Percentiles rank a stretch among this genome's conserved stretches.
These are phyloP conservation scores for Beta corolliflora DNA, from an alignment of 179 eudicot genomes.

Conservation along the genomic window DNA sequence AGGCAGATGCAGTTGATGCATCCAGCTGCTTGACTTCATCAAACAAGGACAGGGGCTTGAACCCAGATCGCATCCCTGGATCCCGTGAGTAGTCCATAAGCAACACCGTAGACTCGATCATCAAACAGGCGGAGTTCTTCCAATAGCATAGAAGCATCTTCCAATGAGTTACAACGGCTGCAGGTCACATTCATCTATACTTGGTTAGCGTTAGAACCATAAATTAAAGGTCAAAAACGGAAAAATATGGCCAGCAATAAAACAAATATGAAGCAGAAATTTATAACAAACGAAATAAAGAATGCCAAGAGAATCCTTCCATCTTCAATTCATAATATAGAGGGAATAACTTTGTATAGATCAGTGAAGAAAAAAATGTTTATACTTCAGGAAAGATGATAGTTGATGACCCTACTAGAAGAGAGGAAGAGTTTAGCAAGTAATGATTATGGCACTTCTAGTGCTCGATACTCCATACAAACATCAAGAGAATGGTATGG, in stretches of 20 bases:
- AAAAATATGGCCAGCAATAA: background rate
- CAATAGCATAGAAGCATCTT: slow-evolving; percentile 85
- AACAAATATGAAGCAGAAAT: slow-evolving; percentile 5
- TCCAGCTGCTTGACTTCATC: slow-evolving; percentile 91
- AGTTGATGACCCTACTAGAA: background rate
- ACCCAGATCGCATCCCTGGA: slow-evolving; percentile 68
- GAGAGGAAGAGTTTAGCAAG: background rate
- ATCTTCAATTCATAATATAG: background rate
- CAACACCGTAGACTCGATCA: slow-evolving; percentile 94
- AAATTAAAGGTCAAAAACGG: background rate
- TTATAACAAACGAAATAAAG: background rate
- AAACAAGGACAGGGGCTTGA: slow-evolving; percentile 78
- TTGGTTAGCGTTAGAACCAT: slow-evolving; percentile 8
- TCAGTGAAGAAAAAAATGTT: too few species aligned
- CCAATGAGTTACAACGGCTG: slow-evolving; percentile 92
- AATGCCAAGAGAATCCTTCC: background rate
- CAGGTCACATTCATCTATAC: slow-evolving; percentile 31
- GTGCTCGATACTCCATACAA: background rate
- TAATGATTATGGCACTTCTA: background rate
- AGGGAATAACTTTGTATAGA: background rate
- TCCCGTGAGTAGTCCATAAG: slow-evolving; percentile 91
- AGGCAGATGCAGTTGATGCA: slow-evolving; percentile 89
- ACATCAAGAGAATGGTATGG: background rate
- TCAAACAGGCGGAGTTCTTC: slow-evolving; percentile 90
- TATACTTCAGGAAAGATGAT: background rate